Base-by-base conservation (phyloP, 2,329 filamentous ascomycete species). In the Penicillium brasilianum region DNA sequence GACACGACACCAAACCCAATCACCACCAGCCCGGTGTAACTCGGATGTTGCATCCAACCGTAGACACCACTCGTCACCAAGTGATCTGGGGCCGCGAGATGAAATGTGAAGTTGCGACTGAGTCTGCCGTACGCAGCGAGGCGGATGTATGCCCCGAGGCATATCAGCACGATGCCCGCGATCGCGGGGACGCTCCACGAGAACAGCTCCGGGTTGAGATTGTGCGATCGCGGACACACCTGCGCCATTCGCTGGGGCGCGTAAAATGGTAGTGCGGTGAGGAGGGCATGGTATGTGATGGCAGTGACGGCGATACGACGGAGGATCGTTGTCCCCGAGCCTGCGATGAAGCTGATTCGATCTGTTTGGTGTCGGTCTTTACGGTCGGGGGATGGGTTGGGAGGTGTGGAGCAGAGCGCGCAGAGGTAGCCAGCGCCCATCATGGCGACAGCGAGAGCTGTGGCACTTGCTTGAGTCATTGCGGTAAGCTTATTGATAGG, bases 71-170 rank as follows among this genome's bases (percentile, higher is more conserved):
- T 72, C 0, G 82, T 85, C 13, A 78, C 75, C 8, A 86, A 70
- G 1, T 70, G 65, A 59, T 82, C 76, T 1, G 85, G 85, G 55
- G 74, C 67, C 0, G 79, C 72, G 1, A 87, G 78, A 1, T 77
- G 74, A 64, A 85, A 87, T 0, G 84, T 87, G 65, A 86, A 87
- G 59, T 84, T 80, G 10, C 71, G 74, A 1, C 84, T 84, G 0
- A 87, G 76, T 0, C 77, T 71, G 0, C 73, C 70, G 64, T 80
- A 85, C 0, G 83, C 78, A 0, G 74, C 51, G 2, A 80, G 66
- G 0, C 77, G 73, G n/a, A 78, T 48, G 2, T 55, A 59, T 0
- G 68, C 66, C 10, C 72, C 63, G 5, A 72, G 1, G 8, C 59
- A 64, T 5, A 76, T 65, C 3, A 69, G 13, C 1, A 59, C 1